These are phyloP conservation scores for Alternaria viburni DNA, from an alignment of 2,329 filamentous ascomycete species.

Conservation along the genomic window DNA sequence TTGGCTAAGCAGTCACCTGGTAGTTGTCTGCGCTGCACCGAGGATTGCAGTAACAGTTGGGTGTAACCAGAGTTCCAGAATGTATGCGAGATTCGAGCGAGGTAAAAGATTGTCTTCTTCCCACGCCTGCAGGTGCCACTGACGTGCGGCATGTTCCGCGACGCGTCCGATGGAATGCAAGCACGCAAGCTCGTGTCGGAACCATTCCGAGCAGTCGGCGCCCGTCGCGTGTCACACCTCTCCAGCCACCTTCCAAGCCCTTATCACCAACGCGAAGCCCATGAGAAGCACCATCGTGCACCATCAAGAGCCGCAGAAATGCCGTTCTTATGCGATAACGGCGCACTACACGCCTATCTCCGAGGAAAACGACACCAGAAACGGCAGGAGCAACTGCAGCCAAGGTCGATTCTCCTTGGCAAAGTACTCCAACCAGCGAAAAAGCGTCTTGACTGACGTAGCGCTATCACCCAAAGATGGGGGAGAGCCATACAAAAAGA, in stretches of 20 bases:
- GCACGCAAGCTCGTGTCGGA: background rate
- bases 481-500: slow-evolving; percentile 1
- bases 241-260: background rate
- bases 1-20: background rate
- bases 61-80: background rate
- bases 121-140: background rate
- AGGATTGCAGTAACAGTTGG: background rate
- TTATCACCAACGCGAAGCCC: background rate
- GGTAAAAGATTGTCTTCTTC: background rate
- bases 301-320: background rate
- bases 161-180: background rate
- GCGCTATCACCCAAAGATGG: slow-evolving; percentile 12
- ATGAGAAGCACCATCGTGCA: background rate
- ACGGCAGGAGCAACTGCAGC: slow-evolving; percentile 21
- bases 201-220: background rate
- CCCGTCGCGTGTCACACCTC: background rate
- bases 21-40: background rate
- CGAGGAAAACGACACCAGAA: slow-evolving; percentile 8
- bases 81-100: background rate
- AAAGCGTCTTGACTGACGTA: slow-evolving; percentile 30
- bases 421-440: slow-evolving; percentile 19
- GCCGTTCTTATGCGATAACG: slow-evolving; percentile 2
- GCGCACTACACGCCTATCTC: background rate
- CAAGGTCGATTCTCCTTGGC: slow-evolving; percentile 25
- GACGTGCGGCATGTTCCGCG: background rate